Base-by-base conservation (phyloP, 495 filamentous ascomycete species). In the Xylaria cubensis region DNA sequence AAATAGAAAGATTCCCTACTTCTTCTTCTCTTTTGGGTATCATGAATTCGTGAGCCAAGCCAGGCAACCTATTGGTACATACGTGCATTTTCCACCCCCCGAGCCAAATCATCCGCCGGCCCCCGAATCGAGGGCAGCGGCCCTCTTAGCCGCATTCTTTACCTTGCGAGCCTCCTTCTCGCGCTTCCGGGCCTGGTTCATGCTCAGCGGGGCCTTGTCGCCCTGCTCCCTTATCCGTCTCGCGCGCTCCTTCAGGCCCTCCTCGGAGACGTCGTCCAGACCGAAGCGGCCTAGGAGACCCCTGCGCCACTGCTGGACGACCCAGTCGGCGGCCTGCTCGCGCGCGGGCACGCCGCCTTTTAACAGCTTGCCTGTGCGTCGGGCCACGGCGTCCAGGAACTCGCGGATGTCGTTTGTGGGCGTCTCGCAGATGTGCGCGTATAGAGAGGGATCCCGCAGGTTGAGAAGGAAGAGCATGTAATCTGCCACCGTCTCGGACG, bases 391-490 rank as follows among this genome's bases (percentile, higher is more conserved):
- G 17, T 89, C 85, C 19, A 98, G 82, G 9, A 97, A 87, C 26
- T 86, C 84, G 46, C 83, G 75, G 21, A 97, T 83, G 70, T 97
- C 93, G 79, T 99, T 97, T 0, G 96, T 98, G 15, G 94, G 93
- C 15, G 76, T 69, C 51, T 85, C 87, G 69, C 69, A 66, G 81
- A 93, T 93, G 17, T 87, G 83, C 24, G 82, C 69, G 78, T 98
- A 98, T 13, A 81, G 24, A 24, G 70, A 56, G 1, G 89, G 83
- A 71, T 89, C 81, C 53, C 84, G 81, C 51, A 86, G 76, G 74
- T 99, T 99, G 41, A 99, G 83, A 53, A 90, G 89, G 80, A 90
- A 98, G 29, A 99, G 87, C 39, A 98, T 81, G 78, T 97, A 99
- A 76, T 99, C 96, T 12, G 93, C 94, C 26, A 98, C 74, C 3